Percentiles rank a stretch among this genome's conserved stretches.
These are phyloP conservation scores for Phlegmacium glaucopus DNA, from an alignment of 768 basidiomycete genomes.

Conservation along the genomic window DNA sequence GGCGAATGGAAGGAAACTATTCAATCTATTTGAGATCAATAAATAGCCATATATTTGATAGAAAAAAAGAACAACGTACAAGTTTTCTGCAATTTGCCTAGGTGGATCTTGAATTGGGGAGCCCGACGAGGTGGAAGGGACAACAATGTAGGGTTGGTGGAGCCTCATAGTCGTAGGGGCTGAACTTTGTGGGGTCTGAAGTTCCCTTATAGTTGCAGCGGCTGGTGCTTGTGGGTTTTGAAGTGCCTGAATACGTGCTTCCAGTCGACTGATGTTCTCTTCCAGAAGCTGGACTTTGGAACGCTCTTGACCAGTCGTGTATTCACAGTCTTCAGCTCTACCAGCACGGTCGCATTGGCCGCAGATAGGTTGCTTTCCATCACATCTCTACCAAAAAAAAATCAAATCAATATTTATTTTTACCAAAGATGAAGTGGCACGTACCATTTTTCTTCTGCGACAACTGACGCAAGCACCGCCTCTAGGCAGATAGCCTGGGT, in stretches of 20 bases:
- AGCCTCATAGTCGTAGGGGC: slow-evolving; percentile 25
- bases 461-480: slow-evolving; percentile 29
- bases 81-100: slow-evolving; percentile 21
- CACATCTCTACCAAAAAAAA: slow-evolving; percentile 42
- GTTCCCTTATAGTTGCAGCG: slow-evolving; percentile 32
- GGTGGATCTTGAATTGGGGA: slow-evolving; percentile 27
- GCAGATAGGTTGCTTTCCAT: slow-evolving; percentile 51
- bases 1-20: slow-evolving; percentile 43
- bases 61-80: slow-evolving; percentile 22
- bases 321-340: slow-evolving; percentile 58
- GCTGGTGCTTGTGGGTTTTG: slow-evolving; percentile 32
- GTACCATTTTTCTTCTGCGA: slow-evolving; percentile 27
- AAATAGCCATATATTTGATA: slow-evolving; percentile 5
- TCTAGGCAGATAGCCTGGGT: slow-evolving; percentile 21
- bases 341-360: slow-evolving; percentile 45
- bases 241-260: slow-evolving; percentile 43
- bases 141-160: slow-evolving; percentile 32
- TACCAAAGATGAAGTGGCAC: neutral
- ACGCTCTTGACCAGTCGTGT: slow-evolving; percentile 42
- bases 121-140: neutral
- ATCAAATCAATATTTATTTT: neutral
- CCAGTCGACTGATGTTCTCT: slow-evolving; percentile 44
- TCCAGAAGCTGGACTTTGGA: slow-evolving; percentile 49
- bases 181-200: slow-evolving; percentile 35
- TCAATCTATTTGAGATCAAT: slow-evolving; percentile 20